Evolutionary conservation across 441 rosid genomes (phyloP).

Genomic region (Erysimum cheiri): DNA sequence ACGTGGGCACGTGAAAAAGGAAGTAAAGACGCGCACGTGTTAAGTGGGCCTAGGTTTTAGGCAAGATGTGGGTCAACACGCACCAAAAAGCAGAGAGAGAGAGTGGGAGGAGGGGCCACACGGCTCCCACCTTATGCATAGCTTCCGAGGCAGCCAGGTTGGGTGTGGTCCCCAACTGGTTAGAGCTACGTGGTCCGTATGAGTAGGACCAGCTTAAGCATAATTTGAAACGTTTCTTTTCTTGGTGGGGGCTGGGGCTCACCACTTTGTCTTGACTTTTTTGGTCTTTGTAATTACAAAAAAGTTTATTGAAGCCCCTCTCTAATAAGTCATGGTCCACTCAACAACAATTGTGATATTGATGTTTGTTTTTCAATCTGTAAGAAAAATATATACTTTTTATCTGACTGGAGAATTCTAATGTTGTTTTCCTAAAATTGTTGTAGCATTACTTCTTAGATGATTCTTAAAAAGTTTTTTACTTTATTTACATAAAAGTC

Average conservation of each 20-base stretch:
- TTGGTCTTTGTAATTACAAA: constrained; percentile 24
- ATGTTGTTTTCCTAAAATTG: not conserved
- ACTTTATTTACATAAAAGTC: constrained; percentile 1
- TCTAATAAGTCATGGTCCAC: constrained; percentile 38
- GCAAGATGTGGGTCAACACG: constrained; percentile 60
- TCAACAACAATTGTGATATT: constrained; percentile 30
- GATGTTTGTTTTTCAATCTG: constrained; percentile 6
- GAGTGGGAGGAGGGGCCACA: constrained; percentile 41
- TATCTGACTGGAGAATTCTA: not conserved
- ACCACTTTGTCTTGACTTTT: constrained; percentile 36
- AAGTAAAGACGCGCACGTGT: constrained; percentile 60
- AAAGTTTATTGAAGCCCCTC: constrained; percentile 25
- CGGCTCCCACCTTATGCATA: constrained; percentile 46
- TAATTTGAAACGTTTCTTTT: constrained; percentile 29
- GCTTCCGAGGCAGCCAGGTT: constrained; percentile 57
- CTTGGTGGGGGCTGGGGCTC: constrained; percentile 37
- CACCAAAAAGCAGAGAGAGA: constrained; percentile 34
- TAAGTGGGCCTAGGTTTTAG: constrained; percentile 53
- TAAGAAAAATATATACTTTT: not conserved
- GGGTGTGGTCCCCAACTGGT: constrained; percentile 53
- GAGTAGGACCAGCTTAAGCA: constrained; percentile 20
- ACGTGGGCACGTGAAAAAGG: constrained; percentile 63
- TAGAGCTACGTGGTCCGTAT: constrained; percentile 52
- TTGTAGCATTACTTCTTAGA: not conserved
- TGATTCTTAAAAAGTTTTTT: not conserved